Base-by-base conservation (phyloP, 768 basidiomycete genomes). In the Tricholoma bakamatsutake region DNA sequence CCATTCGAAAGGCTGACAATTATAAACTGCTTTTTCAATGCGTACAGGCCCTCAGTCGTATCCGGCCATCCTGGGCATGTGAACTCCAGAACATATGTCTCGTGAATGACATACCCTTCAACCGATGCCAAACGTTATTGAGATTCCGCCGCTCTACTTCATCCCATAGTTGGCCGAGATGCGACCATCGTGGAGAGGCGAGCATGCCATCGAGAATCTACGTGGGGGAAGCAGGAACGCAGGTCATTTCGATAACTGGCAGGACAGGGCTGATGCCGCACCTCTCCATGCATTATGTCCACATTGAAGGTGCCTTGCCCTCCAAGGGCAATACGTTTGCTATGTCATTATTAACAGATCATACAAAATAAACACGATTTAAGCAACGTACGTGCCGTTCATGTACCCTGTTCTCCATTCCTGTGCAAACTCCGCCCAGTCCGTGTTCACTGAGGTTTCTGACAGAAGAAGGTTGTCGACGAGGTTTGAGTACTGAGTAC, bases 1-100 rank as follows among this genome's bases (percentile, higher is more conserved):
- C 84, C 86, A 57, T 88, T 88, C 0, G 85, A 86, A 0, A 88
- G 68, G 3, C 80, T 73, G 1, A 74, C 74, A 10, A 86, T 76
- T 49, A 84, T 73, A 0, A 65, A 64, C 5, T 77, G 64, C 48
- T 81, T 75, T 71, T 82, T 83, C 50, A 88, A 66, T 4, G 69
- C 71, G 43, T 74, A 61, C 12, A 88, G 69, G 0, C 81, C 82
- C 0, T 74, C 68, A 3, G 73, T 58, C 4, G 77, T 62, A 61
- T 88, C 86, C 3, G 79, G 73, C 80, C 84, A 88, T 3, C 75
- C 85, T 27, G 17, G 30, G n/a, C 7, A 39, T 24, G 17, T 24
- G 27, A 17, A 40, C n/a, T n/a, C 17, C n/a, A 43, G 37, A 35
- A 40, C n/a, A 59, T 18, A 35, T 48, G 34, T 42, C 47, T 3